Base-by-base conservation (phyloP, 176 grass and related monocot genomes). In the Raddia guianensis region DNA sequence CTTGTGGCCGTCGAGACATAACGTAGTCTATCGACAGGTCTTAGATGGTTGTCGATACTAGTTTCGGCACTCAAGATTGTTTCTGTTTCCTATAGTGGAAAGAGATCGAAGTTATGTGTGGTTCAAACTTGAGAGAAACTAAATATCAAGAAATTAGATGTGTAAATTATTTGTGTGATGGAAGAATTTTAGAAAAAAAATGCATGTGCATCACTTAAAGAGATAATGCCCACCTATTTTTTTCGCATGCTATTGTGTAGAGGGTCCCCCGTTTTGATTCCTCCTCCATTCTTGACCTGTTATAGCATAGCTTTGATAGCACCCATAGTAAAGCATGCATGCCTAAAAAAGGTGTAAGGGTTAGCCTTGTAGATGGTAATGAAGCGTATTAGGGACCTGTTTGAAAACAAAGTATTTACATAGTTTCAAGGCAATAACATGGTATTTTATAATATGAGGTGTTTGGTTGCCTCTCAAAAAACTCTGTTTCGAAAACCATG, bases 61-160 rank as follows among this genome's bases (percentile, higher is more conserved):
- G n/a, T n/a, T n/a, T n/a, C n/a, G n/a, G n/a, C n/a, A n/a, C n/a
- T n/a, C n/a, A n/a, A n/a, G n/a, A n/a, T n/a, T n/a, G n/a, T n/a
- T n/a, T n/a, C n/a, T n/a, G n/a, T n/a, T n/a, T n/a, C n/a, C n/a
- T n/a, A n/a, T n/a, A n/a, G n/a, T n/a, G n/a, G 68, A 46, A 62
- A 35, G 49, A 66, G 74, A 78, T 87, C 63, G 65, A 15, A 66
- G 45, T 73, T 92, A 80, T 90, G 89, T 90, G 89, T 95, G 87
- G 92, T 51, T 80, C 16, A 64, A 83, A 76, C 20, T 85, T 42
- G 2, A 76, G 3, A 64, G 12, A 14, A 44, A 77, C 90, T 37
- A 95, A 92, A 88, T 90, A 95, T 95, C 90, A 5, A 40, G 54
- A 47, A 61, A 59, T 5, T 2, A 72, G 82, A 66, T 32, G 32